A percentile compares a stretch with the other conserved stretches of the same genome.
Conservation (phyloP, 768 basidiomycete genomes). For the Termitomyces eurrhizus region DNA sequence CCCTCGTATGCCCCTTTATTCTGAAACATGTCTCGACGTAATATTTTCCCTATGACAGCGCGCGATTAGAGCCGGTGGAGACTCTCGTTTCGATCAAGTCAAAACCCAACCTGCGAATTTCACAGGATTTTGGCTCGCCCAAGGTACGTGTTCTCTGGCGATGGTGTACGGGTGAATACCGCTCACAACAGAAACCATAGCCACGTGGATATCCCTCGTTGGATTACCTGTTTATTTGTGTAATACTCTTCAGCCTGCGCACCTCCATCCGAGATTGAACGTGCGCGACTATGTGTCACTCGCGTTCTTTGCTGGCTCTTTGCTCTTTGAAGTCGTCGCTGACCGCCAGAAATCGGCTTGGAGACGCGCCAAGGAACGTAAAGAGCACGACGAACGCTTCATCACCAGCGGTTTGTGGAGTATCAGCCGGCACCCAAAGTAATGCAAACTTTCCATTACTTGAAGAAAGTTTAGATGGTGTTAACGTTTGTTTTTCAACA, state of each 20-base stretch:
- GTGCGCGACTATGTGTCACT: neutral
- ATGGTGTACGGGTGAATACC: no score
- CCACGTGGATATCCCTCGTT: neutral
- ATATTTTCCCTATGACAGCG: neutral
- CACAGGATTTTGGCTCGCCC: neutral
- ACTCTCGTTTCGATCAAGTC: neutral
- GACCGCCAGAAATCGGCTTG: slow-evolving; percentile 65
- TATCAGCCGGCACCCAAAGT: slow-evolving; percentile 73
- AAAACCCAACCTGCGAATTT: neutral
- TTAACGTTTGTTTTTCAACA: neutral
- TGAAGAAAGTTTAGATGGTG: no score
- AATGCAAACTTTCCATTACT: neutral
- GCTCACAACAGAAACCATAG: neutral
- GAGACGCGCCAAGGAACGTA: slow-evolving; percentile 53
- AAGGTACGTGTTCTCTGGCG: neutral
- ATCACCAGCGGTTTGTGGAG: slow-evolving; percentile 67
- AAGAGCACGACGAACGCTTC: slow-evolving; percentile 68
- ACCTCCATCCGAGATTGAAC: neutral
- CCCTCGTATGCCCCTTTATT: neutral
- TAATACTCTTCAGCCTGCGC: neutral
- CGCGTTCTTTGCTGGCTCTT: neutral
- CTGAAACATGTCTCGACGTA: no score
- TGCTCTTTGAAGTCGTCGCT: slow-evolving; percentile 46
- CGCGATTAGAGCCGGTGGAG: neutral
- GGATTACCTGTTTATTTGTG: neutral